These are phyloP conservation scores for Sugiyamaella smithiae DNA, from an alignment of 805 yeast genomes.

Conservation along the genomic window DNA sequence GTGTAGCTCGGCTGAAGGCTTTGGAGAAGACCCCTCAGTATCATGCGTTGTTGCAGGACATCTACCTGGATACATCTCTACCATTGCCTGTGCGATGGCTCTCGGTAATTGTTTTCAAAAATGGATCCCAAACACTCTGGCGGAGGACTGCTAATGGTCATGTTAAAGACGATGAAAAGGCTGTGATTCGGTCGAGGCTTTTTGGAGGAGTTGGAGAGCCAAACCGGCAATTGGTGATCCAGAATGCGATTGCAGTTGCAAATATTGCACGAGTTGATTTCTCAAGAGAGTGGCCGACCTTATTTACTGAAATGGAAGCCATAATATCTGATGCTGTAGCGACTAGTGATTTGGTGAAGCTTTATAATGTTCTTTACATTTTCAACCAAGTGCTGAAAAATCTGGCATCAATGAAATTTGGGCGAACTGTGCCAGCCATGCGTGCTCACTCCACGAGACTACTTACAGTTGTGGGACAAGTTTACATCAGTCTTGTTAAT, in stretches of 20 bases:
- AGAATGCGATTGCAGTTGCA: conserved; percentile 81
- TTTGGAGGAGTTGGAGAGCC: conserved; percentile 64
- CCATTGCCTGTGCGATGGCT: conserved; percentile 78
- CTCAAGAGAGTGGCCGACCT: conserved; percentile 79
- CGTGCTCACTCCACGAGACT: conserved; percentile 67
- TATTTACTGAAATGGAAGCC: conserved; percentile 57
- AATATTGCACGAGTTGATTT: conserved; percentile 79
- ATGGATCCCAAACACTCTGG: conserved; percentile 86
- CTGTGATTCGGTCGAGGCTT: conserved; percentile 53
- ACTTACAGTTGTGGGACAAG: conserved; percentile 54
- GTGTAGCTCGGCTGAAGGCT: conserved; percentile 63
- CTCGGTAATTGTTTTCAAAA: conserved; percentile 82
- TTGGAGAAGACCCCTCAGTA: conserved; percentile 70
- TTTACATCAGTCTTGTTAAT: conserved; percentile 59
- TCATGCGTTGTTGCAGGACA: conserved; percentile 52
- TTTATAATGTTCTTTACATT: conserved; percentile 62
- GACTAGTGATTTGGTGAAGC: conserved; percentile 36
- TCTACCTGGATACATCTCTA: conserved; percentile 57
- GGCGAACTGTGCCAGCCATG: conserved; percentile 75
- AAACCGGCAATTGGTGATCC: conserved; percentile 70
- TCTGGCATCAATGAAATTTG: conserved; percentile 73
- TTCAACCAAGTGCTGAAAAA: conserved; percentile 76
- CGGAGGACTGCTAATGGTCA: conserved; percentile 45
- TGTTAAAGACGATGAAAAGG: conserved; percentile 60
- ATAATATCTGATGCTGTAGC: conserved; percentile 36